Base-by-base conservation (phyloP, 1,284 basidiomycete species). In the Heterobasidion parviporum region DNA sequence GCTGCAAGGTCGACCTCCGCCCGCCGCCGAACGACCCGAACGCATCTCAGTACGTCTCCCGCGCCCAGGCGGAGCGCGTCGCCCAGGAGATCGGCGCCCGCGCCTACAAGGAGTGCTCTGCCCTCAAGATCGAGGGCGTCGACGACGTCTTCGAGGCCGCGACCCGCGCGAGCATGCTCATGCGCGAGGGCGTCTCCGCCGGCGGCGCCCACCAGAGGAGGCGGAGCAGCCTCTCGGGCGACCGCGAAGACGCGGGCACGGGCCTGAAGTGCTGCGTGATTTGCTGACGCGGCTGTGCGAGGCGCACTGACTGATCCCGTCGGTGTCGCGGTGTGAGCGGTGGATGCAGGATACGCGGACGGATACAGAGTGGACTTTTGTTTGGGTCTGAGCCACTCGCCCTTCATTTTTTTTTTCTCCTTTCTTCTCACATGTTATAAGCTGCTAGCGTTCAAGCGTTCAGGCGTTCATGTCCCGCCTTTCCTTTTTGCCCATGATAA, bases 81-180 rank as follows among this genome's bases (percentile, higher is more conserved):
- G 91, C 92, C 6, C 76, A 78, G 47, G 78, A 76, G 41, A 95
- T 96, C 62, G 91, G 92, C 43, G 94, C 94, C 20, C 81, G 92
- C 33, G 89, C 83, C 46, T 98, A 96, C 76, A 92, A 92, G 71
- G 94, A 97, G 70, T 97, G 94, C 66, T 93, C 89, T 2, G 89
- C 94, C 20, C 77, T 97, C 54, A 86, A 87, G 68, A 94, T 94
- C 63, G 86, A 94, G 70, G 94, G 94, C 50, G 94, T 97, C 12
- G 94, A 97, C 71, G 89, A 94, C 62, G 91, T 97, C 43, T 98
- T 97, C 62, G 94, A 98, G 74, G 88, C 91, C 0, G 94, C 94
- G 34, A 97, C 94, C 16, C 79, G 94, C 41, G 92, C 92, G 41
- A 94, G 92, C 65, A 95, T 97, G 89, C 73, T 96, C 56, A 94